These are phyloP conservation scores for Rhodotorula sp. DNA, from an alignment of 1,284 basidiomycete genomes.

Conservation along the genomic window DNA sequence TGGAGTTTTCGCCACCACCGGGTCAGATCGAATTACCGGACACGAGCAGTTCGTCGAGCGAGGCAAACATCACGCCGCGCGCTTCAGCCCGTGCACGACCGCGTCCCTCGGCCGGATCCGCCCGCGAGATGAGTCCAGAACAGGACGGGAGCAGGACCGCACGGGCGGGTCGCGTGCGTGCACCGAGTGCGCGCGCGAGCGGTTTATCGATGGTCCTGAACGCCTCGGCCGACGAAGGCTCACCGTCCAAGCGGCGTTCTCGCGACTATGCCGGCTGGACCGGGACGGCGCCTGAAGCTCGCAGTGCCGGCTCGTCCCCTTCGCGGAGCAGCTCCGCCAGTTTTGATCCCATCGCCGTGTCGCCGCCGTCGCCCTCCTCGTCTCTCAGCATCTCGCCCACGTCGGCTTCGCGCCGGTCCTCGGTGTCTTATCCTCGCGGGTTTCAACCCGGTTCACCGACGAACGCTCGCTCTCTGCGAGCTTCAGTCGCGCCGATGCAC, in stretches of 20 bases:
- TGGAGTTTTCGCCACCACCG: slow-evolving; percentile 31
- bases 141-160: slow-evolving; percentile 16
- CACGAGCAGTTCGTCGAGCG: not conserved
- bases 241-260: slow-evolving; percentile 12
- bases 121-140: slow-evolving; percentile 20
- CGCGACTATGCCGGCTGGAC: slow-evolving; percentile 6
- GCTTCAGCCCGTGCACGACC: not conserved
- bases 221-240: slow-evolving; percentile 11
- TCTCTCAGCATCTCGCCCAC: slow-evolving; percentile 37
- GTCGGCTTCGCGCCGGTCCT: slow-evolving; percentile 36
- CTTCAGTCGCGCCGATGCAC: not conserved
- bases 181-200: slow-evolving; percentile 21
- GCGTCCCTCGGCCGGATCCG: not conserved
- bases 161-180: slow-evolving; percentile 13
- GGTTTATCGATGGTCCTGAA: slow-evolving; percentile 12
- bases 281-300: slow-evolving; percentile 9
- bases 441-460: slow-evolving; percentile 34
- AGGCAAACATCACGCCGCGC: slow-evolving; percentile 14
- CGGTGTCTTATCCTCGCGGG: slow-evolving; percentile 27
- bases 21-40: slow-evolving; percentile 25
- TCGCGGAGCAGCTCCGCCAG: slow-evolving; percentile 30
- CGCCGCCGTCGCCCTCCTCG: slow-evolving; percentile 28
- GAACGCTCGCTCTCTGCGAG: not conserved
- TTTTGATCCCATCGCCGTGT: slow-evolving; percentile 45
- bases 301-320: slow-evolving; percentile 7